Evolutionary conservation across 2,329 filamentous ascomycete genomes (phyloP).

Genomic region (Penicillium thymicola): DNA sequence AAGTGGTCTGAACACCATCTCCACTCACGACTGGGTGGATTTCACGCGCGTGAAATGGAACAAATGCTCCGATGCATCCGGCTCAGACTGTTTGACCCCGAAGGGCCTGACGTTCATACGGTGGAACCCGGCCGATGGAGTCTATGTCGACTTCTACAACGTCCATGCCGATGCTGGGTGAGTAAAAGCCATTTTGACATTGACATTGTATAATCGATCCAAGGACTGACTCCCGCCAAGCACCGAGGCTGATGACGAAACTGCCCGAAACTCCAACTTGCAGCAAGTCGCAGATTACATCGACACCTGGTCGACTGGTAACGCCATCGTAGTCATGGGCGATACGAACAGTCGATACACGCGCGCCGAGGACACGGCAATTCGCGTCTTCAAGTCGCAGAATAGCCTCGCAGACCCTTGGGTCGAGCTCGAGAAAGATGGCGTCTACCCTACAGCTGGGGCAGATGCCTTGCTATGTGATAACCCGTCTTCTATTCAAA

Average conservation of each 20-base stretch:
- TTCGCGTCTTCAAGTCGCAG: slow-evolving; percentile 49
- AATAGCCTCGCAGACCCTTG: slow-evolving; percentile 58
- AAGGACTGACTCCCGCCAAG: slow-evolving; percentile 11
- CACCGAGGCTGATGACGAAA: slow-evolving; percentile 50
- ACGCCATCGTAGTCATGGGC: slow-evolving; percentile 62
- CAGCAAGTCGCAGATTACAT: slow-evolving; percentile 60
- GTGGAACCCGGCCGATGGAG: slow-evolving; percentile 49
- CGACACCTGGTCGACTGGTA: slow-evolving; percentile 53
- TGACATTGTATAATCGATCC: not conserved
- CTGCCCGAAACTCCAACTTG: slow-evolving; percentile 58
- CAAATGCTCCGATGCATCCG: slow-evolving; percentile 50
- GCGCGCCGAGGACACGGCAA: slow-evolving; percentile 50
- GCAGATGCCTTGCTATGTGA: slow-evolving; percentile 46
- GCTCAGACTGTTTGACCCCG: slow-evolving; percentile 62
- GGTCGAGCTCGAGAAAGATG: slow-evolving; percentile 54
- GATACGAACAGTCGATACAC: slow-evolving; percentile 67
- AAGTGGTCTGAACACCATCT: slow-evolving; percentile 62
- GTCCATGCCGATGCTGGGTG: slow-evolving; percentile 63
- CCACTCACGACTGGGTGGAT: slow-evolving; percentile 57
- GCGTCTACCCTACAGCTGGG: slow-evolving; percentile 47
- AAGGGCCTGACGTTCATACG: slow-evolving; percentile 70
- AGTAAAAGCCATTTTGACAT: not conserved
- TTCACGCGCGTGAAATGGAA: slow-evolving; percentile 59
- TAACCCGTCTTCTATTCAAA: slow-evolving; percentile 54
- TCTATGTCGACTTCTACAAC: slow-evolving; percentile 64